Evolutionary conservation across 306 rosid species (phyloP).

Genomic region (Luffa aegyptiaca): DNA sequence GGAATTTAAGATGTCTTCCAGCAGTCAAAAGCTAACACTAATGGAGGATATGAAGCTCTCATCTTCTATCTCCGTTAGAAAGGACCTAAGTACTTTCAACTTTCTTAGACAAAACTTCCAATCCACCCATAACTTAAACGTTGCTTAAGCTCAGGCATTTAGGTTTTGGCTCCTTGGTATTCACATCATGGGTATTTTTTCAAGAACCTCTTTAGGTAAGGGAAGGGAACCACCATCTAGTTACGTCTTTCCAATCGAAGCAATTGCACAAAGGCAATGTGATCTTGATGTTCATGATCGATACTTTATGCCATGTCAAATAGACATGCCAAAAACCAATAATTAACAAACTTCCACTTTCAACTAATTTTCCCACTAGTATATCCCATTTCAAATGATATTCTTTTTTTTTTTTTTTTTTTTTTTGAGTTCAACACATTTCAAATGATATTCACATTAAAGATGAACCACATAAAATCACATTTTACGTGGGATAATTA

Average conservation of each 20-base stretch:
- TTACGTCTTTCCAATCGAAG: not conserved
- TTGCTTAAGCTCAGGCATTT: not conserved
- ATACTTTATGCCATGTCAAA: not conserved
- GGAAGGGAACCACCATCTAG: not conserved
- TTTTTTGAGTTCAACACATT: no score
- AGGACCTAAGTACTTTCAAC: not conserved
- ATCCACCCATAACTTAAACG: not conserved
- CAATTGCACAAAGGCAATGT: not conserved
- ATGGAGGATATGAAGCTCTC: not conserved
- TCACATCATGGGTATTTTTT: not conserved
- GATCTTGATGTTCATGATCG: not conserved
- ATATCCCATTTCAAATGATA: not conserved
- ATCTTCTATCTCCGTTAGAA: not conserved
- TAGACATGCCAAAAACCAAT: not conserved
- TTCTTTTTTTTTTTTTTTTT: not conserved
- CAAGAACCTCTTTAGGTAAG: not conserved
- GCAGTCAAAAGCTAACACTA: not conserved
- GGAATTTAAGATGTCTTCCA: not conserved
- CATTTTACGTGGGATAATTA: not conserved
- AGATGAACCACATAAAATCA: not conserved
- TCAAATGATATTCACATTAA: not conserved
- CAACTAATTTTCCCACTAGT: not conserved
- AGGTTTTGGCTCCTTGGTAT: not conserved
- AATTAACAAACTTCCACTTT: not conserved
- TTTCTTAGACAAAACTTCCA: not conserved